Conservation (phyloP, 306 rosid genomes). For the Potentilla sterilis region DNA sequence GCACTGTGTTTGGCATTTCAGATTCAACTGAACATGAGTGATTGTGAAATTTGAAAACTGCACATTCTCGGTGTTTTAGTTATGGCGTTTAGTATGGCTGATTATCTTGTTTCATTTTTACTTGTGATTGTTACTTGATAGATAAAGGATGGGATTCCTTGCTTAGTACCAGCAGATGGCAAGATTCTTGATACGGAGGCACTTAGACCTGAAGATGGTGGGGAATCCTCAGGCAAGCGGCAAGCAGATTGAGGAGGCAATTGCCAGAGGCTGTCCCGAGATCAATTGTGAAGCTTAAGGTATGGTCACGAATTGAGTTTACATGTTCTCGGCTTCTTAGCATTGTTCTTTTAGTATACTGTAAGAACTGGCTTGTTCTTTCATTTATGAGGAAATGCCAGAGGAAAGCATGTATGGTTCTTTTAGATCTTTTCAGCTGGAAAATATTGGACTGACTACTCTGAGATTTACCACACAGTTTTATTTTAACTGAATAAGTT, state of each 20-base stretch:
- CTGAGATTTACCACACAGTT: not conserved
- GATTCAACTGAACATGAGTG: not conserved
- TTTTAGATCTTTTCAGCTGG: not conserved
- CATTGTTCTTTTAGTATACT: not conserved
- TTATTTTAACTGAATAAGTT: not conserved
- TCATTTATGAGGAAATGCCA: not conserved
- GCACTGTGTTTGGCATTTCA: not conserved
- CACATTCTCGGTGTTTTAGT: not conserved
- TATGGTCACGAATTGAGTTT: not conserved
- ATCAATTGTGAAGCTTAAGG: conserved; percentile 14
- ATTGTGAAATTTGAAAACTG: not conserved
- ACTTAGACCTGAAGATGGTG: conserved; percentile 33
- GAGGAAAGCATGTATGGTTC: conserved; percentile 1
- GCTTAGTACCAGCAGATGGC: conserved; percentile 80
- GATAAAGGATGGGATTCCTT: conserved; percentile 77
- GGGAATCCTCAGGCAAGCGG: conserved; percentile 25
- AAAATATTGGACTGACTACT: not conserved
- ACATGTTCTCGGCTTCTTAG: not conserved
- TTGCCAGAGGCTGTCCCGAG: conserved; percentile 16
- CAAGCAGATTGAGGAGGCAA: conserved; percentile 28
- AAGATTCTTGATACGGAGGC: conserved; percentile 56
- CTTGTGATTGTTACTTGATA: conserved; percentile 23
- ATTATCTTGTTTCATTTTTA: conserved; percentile 18
- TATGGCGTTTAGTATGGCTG: not conserved
- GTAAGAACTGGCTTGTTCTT: not conserved